Evolutionary conservation across 2,329 filamentous ascomycete genomes (phyloP), one percentile per base, ranked within the genome.

Genomic region (Alternaria tenuissima): DNA sequence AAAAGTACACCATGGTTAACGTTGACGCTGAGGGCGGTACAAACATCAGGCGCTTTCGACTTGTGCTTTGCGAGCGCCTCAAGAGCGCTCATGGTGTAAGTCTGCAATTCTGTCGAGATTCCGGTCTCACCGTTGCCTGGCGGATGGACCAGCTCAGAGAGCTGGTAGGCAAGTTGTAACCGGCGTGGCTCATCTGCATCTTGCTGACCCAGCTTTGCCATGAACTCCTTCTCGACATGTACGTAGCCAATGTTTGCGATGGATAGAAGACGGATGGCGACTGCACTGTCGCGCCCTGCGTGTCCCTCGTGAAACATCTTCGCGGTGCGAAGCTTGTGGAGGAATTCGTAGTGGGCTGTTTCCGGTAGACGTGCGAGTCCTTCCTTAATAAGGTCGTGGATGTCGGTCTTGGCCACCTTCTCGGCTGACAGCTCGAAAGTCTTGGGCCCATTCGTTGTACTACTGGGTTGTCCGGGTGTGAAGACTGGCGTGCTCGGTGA

Each of bases 1-100:
- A 98, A 90, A 44, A 99, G 85, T 30, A 98, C 91, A 14, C 95
- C 96, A 71, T 99, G 96, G 71, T 96, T 98, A 38, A 98, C 94
- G 69, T 94, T 97, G 55, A 96, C 92, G 72, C 93, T 96, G 42
- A 99, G 83, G n/a, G 95, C 93, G 42, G 92, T 89, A 64, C 93
- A 89, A 24, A 99, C 90, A 76, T 99, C 95, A 34, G 88, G 83
- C 30, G 90, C 87, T 73, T 93, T 94, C 57, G 85, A 82, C 70
- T 91, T 90, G 75, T 92, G 92, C 73, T 88, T 91, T 7, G 92
- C 88, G 57, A 99, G 84, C n/a, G 92, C 91, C 75, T 97, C 93
- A 52, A 99, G 83, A 1, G 94, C 86, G 52, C 88, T 87, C 53
- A 99, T 83, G 7, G 93, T 91, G 61, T 94, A 88, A 2, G 92